Conservation (phyloP, 2,329 filamentous ascomycete genomes). For the Paracoccidioides lutzii region DNA sequence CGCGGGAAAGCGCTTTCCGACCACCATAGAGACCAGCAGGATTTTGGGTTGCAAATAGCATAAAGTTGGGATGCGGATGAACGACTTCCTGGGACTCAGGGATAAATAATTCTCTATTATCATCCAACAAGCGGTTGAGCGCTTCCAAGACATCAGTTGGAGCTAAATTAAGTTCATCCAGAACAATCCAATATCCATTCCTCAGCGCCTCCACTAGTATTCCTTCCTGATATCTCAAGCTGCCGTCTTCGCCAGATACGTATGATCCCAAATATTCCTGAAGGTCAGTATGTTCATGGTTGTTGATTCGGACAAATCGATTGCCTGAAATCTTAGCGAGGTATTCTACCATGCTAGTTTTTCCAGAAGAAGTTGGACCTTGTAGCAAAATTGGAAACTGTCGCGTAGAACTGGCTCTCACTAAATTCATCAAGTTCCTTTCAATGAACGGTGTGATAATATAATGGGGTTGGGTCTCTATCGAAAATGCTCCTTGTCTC, state of each 20-base stretch:
- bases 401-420: slow-evolving; percentile 81
- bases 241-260: slow-evolving; percentile 71
- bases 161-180: slow-evolving; percentile 93
- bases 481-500: slow-evolving; percentile 54
- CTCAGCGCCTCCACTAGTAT: slow-evolving; percentile 83
- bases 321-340: slow-evolving; percentile 94
- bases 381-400: slow-evolving; percentile 91
- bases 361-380: slow-evolving; percentile 91
- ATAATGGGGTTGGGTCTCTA: slow-evolving; percentile 70
- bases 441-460: slow-evolving; percentile 95
- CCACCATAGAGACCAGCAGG: slow-evolving; percentile 91
- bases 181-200: slow-evolving; percentile 92
- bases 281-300: slow-evolving; percentile 95
- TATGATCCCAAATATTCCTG: slow-evolving; percentile 97
- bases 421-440: slow-evolving; percentile 85
- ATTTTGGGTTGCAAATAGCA: slow-evolving; percentile 97
- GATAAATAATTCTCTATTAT: slow-evolving; percentile 89
- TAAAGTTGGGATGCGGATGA: slow-evolving; percentile 84
- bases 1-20: slow-evolving; percentile 80
- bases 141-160: slow-evolving; percentile 95
- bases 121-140: slow-evolving; percentile 85
- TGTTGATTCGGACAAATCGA: slow-evolving; percentile 96
- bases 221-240: slow-evolving; percentile 82
- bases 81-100: slow-evolving; percentile 94
- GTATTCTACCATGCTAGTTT: slow-evolving; percentile 99